Conservation (phyloP, 1,284 basidiomycete genomes). For the Takashimella tepidaria region DNA sequence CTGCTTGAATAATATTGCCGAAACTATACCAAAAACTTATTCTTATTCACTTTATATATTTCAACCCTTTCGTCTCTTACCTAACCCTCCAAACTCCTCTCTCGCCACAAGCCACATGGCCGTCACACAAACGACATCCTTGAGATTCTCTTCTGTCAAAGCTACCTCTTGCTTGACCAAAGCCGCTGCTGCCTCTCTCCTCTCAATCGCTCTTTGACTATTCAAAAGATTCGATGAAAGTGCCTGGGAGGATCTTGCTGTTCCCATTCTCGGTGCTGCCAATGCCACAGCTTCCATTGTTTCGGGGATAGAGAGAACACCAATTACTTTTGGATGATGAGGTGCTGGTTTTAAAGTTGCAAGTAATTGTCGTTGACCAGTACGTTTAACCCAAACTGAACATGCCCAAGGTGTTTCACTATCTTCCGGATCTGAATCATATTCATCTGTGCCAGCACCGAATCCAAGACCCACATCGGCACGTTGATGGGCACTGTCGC, state of each 20-base stretch:
- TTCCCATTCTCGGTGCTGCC: constrained; percentile 8
- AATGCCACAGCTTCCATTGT: constrained; percentile 66
- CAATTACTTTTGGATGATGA: constrained; percentile 92
- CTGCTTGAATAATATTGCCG: no score
- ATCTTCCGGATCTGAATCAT: constrained; percentile 84
- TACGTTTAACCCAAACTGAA: constrained; percentile 47
- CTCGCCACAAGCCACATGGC: constrained; percentile 87
- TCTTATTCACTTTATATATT: no score
- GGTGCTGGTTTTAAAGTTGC: constrained; percentile 85
- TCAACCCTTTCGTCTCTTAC: constrained; percentile 56
- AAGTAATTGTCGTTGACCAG: constrained; percentile 37
- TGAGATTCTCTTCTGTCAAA: constrained; percentile 85
- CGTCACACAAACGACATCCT: constrained; percentile 83
- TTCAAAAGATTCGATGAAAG: not conserved
- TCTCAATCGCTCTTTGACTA: constrained; percentile 3
- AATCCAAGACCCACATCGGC: not conserved
- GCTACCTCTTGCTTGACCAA: constrained; percentile 51
- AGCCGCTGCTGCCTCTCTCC: constrained; percentile 3
- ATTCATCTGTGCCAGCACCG: not conserved
- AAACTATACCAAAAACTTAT: no score
- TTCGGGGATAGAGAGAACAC: constrained; percentile 81
- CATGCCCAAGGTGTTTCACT: constrained; percentile 94
- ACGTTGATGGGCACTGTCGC: constrained; percentile 1
- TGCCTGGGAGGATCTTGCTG: not conserved
- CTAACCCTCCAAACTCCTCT: constrained; percentile 86